Evolutionary conservation across 331 rosid genomes (phyloP), one percentile per base, ranked within the genome.

Genomic region (Malus hybrid): DNA sequence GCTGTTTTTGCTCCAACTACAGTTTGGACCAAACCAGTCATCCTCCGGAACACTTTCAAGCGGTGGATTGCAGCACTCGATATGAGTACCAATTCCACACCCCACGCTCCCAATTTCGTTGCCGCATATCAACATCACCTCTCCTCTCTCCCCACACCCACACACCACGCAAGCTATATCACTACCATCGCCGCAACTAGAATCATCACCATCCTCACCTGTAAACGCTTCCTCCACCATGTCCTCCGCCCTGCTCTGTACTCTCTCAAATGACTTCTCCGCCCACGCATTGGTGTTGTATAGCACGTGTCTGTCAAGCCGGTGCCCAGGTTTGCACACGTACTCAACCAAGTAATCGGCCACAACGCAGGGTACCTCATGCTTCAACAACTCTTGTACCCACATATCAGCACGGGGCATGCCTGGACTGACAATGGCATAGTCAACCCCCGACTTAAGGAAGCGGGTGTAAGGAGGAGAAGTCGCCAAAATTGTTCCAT

Each of bases 311-410:
- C 67, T 87, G 71, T 90, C 96, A 1, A 90, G 96, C 75, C 97
- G 83, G 72, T 82, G 83, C 70, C 97, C 96, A 3, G 93, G 91
- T 75, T 90, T 94, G 90, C 97, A 94, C 19, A 94, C 97, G 67
- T 90, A 92, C 79, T 90, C 97, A 13, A 94, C 99, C 84, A 94
- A 80, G 86, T 94, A 94, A 86, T 94, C 99, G 15, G 96, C 91
- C 32, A 77, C 82, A 65, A 92, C 92, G 67, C 97, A 94, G 52
- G 99, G 97, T 84, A 92, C 83, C 86, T 92, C 93, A 16, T 86
- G 85, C 52, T 89, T 94, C 71, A 94, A 78, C 80, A 94, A 94
- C 84, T 90, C 97, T 77, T 94, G 97, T 42, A 94, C 90, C 99
- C 99, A 92, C 70, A 80, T 0, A 73, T 94, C 99, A 6, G 78